phyloP scores from a whole-genome alignment of 768 basidiomycete genomes.

The Steccherinum ochraceum region DNA sequence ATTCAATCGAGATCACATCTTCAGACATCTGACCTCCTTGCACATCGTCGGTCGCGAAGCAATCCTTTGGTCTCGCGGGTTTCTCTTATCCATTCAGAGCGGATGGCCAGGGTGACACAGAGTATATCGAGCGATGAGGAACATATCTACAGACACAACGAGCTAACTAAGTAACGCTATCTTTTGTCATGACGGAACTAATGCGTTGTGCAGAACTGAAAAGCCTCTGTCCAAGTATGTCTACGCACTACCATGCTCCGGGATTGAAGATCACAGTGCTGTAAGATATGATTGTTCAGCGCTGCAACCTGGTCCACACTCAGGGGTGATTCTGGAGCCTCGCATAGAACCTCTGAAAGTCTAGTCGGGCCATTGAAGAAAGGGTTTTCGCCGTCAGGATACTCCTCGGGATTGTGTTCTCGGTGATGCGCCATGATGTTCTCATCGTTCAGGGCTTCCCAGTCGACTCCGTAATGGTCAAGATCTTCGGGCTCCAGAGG shows the following conservation, averaged over 20 bases:
- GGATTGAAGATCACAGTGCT: background rate
- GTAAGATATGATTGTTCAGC: constrained; percentile 1
- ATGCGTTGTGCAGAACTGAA: too few relatives aligned
- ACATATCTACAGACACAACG: too few relatives aligned
- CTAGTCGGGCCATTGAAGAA: constrained; percentile 2
- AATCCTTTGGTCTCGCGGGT: too few relatives aligned
- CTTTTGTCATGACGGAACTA: too few relatives aligned
- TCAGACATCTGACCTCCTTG: too few relatives aligned
- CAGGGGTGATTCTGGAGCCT: constrained; percentile 11
- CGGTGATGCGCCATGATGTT: constrained; percentile 11
- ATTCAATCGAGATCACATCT: too few relatives aligned
- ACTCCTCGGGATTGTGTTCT: constrained; percentile 7
- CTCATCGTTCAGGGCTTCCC: constrained; percentile 11
- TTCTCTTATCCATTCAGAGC: too few relatives aligned
- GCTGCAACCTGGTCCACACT: constrained; percentile 3
- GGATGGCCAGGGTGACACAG: too few relatives aligned
- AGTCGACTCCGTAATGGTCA: constrained; percentile 16
- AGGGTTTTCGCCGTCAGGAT: constrained; percentile 1
- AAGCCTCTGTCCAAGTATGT: background rate
- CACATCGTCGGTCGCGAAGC: too few relatives aligned
- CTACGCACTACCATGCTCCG: background rate
- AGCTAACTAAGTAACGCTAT: too few relatives aligned
- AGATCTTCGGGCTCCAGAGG: constrained; percentile 1
- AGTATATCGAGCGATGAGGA: too few relatives aligned
- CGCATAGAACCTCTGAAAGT: constrained; percentile 10